Conservation (phyloP, 495 filamentous ascomycete species). For the Penicillium dipodomyicola region DNA sequence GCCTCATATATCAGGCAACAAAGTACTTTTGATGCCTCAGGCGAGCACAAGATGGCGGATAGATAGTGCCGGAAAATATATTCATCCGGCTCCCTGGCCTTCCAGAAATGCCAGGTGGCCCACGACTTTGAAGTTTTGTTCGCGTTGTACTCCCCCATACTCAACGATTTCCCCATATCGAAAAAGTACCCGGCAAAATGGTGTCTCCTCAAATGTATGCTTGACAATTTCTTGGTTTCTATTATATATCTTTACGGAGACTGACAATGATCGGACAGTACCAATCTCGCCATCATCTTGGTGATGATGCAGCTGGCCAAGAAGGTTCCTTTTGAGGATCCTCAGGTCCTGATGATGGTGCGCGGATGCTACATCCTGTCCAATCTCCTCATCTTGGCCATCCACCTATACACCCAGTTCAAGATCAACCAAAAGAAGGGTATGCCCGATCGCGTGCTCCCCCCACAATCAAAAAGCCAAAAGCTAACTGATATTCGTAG, state of each 20-base stretch:
- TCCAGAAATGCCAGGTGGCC: constrained; percentile 27
- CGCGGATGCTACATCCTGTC: constrained; percentile 81
- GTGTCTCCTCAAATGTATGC: constrained; percentile 49
- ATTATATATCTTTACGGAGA: constrained; percentile 9
- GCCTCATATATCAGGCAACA: background rate
- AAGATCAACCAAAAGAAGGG: constrained; percentile 94
- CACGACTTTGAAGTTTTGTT: constrained; percentile 21
- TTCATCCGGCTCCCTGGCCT: constrained; percentile 17
- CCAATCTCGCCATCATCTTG: constrained; percentile 90
- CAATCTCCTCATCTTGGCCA: constrained; percentile 78
- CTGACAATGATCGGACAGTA: constrained; percentile 50
- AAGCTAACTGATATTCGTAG: constrained; percentile 43
- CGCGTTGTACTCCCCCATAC: constrained; percentile 29
- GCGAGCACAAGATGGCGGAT: background rate
- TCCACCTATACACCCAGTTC: constrained; percentile 79
- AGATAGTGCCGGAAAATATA: background rate
- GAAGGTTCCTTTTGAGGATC: constrained; percentile 92
- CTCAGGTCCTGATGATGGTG: constrained; percentile 76
- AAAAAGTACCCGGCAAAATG: constrained; percentile 36
- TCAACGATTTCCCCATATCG: constrained; percentile 14
- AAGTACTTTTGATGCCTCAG: background rate
- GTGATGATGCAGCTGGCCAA: constrained; percentile 98
- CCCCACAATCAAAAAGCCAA: background rate
- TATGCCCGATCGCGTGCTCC: constrained; percentile 41
- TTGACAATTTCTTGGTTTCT: background rate